Conservation (phyloP, 768 basidiomycete species). For the Terana coerulea region DNA sequence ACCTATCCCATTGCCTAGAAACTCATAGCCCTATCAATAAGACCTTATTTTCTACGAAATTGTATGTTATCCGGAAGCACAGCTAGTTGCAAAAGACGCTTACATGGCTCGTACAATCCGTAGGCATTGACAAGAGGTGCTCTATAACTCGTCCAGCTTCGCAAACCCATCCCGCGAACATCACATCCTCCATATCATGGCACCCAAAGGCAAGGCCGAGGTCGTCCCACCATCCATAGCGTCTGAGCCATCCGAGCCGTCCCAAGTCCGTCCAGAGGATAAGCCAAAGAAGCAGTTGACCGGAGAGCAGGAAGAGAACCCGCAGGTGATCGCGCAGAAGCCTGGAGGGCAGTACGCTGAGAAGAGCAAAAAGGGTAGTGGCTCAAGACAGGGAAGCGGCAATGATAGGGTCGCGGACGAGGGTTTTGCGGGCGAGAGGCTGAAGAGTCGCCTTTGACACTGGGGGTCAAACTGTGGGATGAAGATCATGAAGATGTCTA, state of each 20-base stretch:
- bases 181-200: not conserved
- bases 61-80: too few relatives aligned
- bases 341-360: constrained; percentile 12
- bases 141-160: too few relatives aligned
- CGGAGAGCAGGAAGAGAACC: constrained; percentile 29
- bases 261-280: constrained; percentile 22
- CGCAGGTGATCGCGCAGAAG: constrained; percentile 24
- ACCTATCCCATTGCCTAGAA: too few relatives aligned
- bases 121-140: too few relatives aligned
- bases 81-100: too few relatives aligned
- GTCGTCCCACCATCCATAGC: constrained; percentile 20
- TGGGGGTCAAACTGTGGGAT: too few relatives aligned
- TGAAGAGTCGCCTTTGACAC: not conserved
- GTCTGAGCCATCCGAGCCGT: constrained; percentile 29
- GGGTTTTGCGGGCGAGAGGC: constrained; percentile 1
- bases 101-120: too few relatives aligned
- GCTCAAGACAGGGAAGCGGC: not conserved
- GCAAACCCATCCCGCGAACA: too few relatives aligned
- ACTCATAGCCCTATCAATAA: too few relatives aligned
- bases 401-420: not conserved
- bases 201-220: constrained; percentile 8
- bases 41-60: too few relatives aligned
- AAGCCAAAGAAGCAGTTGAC: constrained; percentile 23
- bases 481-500: too few relatives aligned
- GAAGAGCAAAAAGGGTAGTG: not conserved